Evolutionary conservation across 2,329 filamentous ascomycete genomes (phyloP), one percentile per base, ranked within the genome.

Genomic region (Trichoderma sp.): DNA sequence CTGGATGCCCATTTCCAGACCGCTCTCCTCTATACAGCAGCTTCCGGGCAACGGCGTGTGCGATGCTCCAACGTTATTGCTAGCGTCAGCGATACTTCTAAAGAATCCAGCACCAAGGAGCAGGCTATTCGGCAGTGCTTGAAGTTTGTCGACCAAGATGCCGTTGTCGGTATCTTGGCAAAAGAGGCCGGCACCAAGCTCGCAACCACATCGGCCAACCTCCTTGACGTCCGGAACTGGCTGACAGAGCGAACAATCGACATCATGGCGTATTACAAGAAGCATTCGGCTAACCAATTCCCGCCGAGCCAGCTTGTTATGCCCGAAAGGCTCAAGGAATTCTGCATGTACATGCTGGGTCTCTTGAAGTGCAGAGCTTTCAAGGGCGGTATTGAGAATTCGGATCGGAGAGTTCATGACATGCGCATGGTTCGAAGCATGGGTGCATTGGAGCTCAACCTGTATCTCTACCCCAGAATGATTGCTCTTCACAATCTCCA

Each of bases 1-100:
- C 87, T 98, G 26, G 96, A 99, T 81, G 95, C 95, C 8, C 96
- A 99, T 82, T 99, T 99, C 87, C 96, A 99, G 80, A 94, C 93
- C 26, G 96, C 96, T 2, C 85, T 99, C 3, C 88, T 99, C 2
- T 99, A 99, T 83, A 99, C 96, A 1, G 97, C 95, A 5, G 93
- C 94, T 4, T 91, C 88, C 65, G 96, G 96, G 4, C 91, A 99
- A 82, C 91, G 96, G 63, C 88, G 96, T 68, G 96, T 99, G 63
- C 88, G 96, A 72, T 99, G 96, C 82, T 93, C 91, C 79, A 99
- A 99, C 79, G 87, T 97, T 30, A 95, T 99, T 71, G 95, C 96
- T 2, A 95, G 93, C 71, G 94, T 98, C 50, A 97, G 92, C 74
- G 94, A 98, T 75, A 83, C 81, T 4, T 81, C 81, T 13, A 83